Percentiles rank a stretch among this genome's conserved stretches.
phyloP scores from a whole-genome alignment of 163 green algal genomes.

The Trebouxiophyceae sp. region DNA sequence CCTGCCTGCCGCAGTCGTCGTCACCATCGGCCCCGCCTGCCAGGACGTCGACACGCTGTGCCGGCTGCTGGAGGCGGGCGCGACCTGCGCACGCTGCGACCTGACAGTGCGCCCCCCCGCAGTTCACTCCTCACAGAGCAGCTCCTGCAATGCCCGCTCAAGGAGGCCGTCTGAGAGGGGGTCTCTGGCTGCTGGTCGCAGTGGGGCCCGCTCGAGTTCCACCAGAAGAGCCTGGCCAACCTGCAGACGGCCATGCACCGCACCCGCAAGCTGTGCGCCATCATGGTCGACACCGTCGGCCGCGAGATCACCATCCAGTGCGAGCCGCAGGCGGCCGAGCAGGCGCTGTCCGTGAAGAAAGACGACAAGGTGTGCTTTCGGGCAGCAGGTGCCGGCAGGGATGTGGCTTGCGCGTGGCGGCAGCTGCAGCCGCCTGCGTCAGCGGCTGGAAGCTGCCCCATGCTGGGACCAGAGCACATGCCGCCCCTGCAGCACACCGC shows the following conservation, averaged over 20 bases:
- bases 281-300: slow-evolving; percentile 79
- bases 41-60: slow-evolving; percentile 70
- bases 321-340: slow-evolving; percentile 25
- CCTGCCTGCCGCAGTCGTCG: slow-evolving; percentile 44
- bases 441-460: not conserved
- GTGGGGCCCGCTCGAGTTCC: slow-evolving; percentile 60
- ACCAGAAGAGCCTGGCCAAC: slow-evolving; percentile 63
- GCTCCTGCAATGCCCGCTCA: not conserved
- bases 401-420: too few relatives aligned
- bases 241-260: slow-evolving; percentile 64
- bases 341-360: slow-evolving; percentile 22
- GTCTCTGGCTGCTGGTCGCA: slow-evolving; percentile 12
- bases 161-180: not conserved
- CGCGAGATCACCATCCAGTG: slow-evolving; percentile 49
- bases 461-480: not conserved
- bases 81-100: slow-evolving; percentile 33
- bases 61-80: slow-evolving; percentile 56
- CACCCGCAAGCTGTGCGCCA: slow-evolving; percentile 64
- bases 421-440: not conserved
- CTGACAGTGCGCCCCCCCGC: not conserved
- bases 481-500: not conserved
- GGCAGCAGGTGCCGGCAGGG: too few relatives aligned
- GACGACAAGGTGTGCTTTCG: slow-evolving; percentile 8
- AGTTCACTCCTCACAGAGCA: too few relatives aligned
- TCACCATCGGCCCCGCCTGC: slow-evolving; percentile 77